phyloP scores from a whole-genome alignment of 306 rosid species.

The Pterocarpus macrocarpus region DNA sequence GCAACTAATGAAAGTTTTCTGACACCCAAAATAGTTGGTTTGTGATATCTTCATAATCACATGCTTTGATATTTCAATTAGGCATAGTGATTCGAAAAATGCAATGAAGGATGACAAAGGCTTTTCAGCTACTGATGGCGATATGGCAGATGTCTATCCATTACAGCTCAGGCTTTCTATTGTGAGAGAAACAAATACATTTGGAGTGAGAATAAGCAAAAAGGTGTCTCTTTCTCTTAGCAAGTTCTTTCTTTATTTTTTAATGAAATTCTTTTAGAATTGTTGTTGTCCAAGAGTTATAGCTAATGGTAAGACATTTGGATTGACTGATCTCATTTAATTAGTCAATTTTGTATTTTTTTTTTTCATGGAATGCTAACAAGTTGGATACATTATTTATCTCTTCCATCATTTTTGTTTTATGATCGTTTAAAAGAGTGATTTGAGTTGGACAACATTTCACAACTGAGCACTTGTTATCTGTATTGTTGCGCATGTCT shows the following conservation, averaged over 20 bases:
- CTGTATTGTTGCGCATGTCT: slow-evolving; percentile 1
- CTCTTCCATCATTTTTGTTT: slow-evolving; percentile 34
- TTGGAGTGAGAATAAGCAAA: slow-evolving; percentile 92
- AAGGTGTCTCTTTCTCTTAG: slow-evolving; percentile 62
- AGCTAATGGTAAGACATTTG: slow-evolving; percentile 34
- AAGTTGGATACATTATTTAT: slow-evolving; percentile 6
- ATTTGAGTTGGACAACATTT: slow-evolving; percentile 9
- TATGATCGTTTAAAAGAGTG: slow-evolving; percentile 3
- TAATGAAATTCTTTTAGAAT: slow-evolving; percentile 1
- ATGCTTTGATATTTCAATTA: slow-evolving; percentile 50
- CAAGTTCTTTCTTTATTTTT: slow-evolving; percentile 8
- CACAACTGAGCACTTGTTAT: slow-evolving; percentile 11
- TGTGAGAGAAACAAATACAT: slow-evolving; percentile 72
- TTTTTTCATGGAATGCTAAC: slow-evolving; percentile 37
- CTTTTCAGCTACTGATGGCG: slow-evolving; percentile 78
- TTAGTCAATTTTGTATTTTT: slow-evolving; percentile 2
- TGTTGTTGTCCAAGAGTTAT: slow-evolving; percentile 32
- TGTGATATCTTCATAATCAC: slow-evolving; percentile 42
- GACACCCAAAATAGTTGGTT: slow-evolving; percentile 22
- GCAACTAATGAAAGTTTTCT: slow-evolving; percentile 15
- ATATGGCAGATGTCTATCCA: slow-evolving; percentile 92
- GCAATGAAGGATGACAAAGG: slow-evolving; percentile 70
- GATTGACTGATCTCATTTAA: slow-evolving; percentile 32
- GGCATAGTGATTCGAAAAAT: slow-evolving; percentile 87
- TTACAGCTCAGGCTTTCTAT: slow-evolving; percentile 89